phyloP scores from a whole-genome alignment of 2,329 filamentous ascomycete genomes.

The Teratosphaeria nubilosa region DNA sequence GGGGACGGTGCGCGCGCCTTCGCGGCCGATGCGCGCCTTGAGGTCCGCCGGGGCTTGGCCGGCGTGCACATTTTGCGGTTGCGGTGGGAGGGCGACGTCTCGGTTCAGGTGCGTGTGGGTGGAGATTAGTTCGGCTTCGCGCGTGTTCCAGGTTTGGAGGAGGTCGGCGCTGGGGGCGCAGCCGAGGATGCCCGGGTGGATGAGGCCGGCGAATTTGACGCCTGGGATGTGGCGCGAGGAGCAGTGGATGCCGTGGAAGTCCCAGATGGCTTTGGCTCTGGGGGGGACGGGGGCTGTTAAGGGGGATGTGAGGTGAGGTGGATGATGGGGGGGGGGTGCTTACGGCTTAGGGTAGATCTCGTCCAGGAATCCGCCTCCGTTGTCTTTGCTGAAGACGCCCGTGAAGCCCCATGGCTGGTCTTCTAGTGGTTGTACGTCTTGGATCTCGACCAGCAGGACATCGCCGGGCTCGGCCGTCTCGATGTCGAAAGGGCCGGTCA shows the following conservation, averaged over 20 bases:
- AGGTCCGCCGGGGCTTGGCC: constrained; percentile 49
- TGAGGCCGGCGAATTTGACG: constrained; percentile 74
- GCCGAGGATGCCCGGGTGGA: constrained; percentile 84
- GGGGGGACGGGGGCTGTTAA: constrained; percentile 6
- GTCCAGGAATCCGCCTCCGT: constrained; percentile 82
- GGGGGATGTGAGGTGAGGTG: neutral
- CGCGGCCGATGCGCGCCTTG: constrained; percentile 57
- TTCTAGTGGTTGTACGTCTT: constrained; percentile 82
- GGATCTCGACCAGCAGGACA: constrained; percentile 76
- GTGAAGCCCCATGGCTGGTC: constrained; percentile 86
- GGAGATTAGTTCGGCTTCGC: constrained; percentile 70
- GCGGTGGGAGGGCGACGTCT: constrained; percentile 67
- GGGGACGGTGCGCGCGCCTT: constrained; percentile 79
- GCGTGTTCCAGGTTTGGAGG: constrained; percentile 70
- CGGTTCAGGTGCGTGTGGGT: constrained; percentile 55
- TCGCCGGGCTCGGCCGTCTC: constrained; percentile 78
- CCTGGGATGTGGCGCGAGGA: constrained; percentile 77
- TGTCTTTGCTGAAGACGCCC: constrained; percentile 66
- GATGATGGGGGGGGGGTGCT: constrained; percentile 16
- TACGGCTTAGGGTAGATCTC: constrained; percentile 77
- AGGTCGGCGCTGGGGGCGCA: constrained; percentile 75
- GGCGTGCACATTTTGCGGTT: constrained; percentile 61
- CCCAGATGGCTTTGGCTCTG: constrained; percentile 66
- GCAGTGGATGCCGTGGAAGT: constrained; percentile 70
- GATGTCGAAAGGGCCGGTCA: constrained; percentile 81